A percentile compares a stretch with the other conserved stretches of the same genome.
These are phyloP conservation scores for Brettanomyces custersianus DNA, from an alignment of 805 yeast species.

Conservation along the genomic window DNA sequence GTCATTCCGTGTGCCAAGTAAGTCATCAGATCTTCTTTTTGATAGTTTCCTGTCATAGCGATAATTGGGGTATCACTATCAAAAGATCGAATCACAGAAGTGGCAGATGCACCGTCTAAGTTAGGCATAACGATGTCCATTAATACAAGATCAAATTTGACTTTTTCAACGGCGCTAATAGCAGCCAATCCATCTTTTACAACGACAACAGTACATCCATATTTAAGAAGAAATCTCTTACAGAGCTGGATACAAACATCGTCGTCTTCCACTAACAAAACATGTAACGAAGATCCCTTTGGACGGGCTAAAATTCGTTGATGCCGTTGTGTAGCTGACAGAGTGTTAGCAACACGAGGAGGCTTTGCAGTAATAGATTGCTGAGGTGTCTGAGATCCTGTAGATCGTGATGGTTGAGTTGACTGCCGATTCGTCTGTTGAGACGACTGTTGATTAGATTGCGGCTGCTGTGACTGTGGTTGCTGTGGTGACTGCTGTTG, in stretches of 20 bases:
- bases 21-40: conserved; percentile 70
- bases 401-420: conserved; percentile 7
- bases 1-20: conserved; percentile 85
- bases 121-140: conserved; percentile 92
- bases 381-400: conserved; percentile 6
- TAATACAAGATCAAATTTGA: conserved; percentile 64
- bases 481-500: conserved; percentile 6
- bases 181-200: conserved; percentile 91
- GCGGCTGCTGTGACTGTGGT: conserved; percentile 5
- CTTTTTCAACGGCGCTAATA: conserved; percentile 62
- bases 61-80: conserved; percentile 84
- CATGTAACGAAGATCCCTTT: conserved; percentile 43
- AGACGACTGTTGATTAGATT: conserved; percentile 4
- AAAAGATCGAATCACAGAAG: conserved; percentile 78
- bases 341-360: conserved; percentile 7
- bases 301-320: conserved; percentile 20
- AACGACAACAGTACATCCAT: conserved; percentile 88
- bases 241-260: conserved; percentile 77
- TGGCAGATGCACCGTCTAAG: conserved; percentile 83
- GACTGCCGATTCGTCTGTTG: conserved; percentile 5
- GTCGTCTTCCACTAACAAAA: conserved; percentile 72
- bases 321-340: conserved; percentile 7
- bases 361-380: conserved; percentile 5
- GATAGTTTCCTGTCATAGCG: conserved; percentile 89
- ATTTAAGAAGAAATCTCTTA: conserved; percentile 70